phyloP scores from a whole-genome alignment of 2,329 filamentous ascomycete genomes.

The Coniochaeta prunicola region DNA sequence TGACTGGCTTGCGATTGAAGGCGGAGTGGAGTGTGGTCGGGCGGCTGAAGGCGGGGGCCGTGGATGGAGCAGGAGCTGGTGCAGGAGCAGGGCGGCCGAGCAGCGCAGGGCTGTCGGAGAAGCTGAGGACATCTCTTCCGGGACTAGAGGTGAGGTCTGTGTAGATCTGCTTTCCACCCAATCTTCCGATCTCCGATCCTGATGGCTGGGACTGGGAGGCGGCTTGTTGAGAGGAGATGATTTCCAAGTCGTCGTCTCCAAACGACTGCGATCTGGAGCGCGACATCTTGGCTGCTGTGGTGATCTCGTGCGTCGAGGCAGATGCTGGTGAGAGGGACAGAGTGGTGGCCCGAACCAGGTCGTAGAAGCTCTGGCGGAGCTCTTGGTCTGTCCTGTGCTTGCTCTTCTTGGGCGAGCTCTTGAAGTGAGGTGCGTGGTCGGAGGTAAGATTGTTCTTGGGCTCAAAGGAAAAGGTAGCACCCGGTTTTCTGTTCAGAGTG shows the following conservation, averaged over 20 bases:
- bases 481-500: constrained; percentile 14
- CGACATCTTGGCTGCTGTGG: constrained; percentile 11
- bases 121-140: constrained; percentile 22
- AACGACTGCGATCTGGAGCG: constrained; percentile 23
- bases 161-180: constrained; percentile 26
- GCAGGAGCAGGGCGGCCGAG: constrained; percentile 2
- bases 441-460: constrained; percentile 17
- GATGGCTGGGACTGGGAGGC: background rate
- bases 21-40: constrained; percentile 36
- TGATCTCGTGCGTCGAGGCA: background rate
- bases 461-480: constrained; percentile 16
- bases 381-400: background rate
- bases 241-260: constrained; percentile 27
- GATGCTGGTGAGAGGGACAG: background rate
- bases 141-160: no score
- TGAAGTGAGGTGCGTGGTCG: constrained; percentile 3
- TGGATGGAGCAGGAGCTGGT: background rate
- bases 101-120: constrained; percentile 19
- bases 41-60: constrained; percentile 20
- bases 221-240: constrained; percentile 23
- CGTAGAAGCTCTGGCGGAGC: constrained; percentile 2
- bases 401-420: constrained; percentile 3
- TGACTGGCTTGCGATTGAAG: constrained; percentile 47
- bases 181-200: constrained; percentile 36
- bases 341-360: constrained; percentile 3